A percentile compares a stretch with the other conserved stretches of the same genome.
Evolutionary conservation across 352 stramenopile genomes (phyloP).

Genomic region (Phytophthora fragariaefolia): DNA sequence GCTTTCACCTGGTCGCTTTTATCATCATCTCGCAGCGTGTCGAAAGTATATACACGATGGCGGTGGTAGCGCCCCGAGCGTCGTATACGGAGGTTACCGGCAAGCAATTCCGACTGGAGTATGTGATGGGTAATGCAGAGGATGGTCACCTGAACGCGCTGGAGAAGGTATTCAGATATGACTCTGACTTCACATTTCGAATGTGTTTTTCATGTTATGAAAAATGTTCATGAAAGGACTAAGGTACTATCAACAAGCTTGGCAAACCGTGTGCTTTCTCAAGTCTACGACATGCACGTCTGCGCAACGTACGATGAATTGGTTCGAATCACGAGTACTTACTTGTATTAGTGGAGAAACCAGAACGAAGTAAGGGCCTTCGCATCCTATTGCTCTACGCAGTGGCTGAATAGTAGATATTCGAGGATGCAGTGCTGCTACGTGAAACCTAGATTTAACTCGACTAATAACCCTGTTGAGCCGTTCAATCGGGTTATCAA

Average conservation of each 20-base stretch:
- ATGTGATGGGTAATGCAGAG: slow-evolving; percentile 28
- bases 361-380: not conserved
- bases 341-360: not conserved
- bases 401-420: slow-evolving; percentile 19
- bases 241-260: slow-evolving; percentile 4
- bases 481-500: slow-evolving; percentile 31
- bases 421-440: slow-evolving; percentile 28
- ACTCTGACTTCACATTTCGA: slow-evolving; percentile 5
- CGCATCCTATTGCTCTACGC: slow-evolving; percentile 10
- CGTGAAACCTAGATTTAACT: slow-evolving; percentile 11
- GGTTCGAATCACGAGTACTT: not conserved
- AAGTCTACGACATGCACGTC: slow-evolving; percentile 38
- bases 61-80: not conserved
- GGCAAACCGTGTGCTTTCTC: not conserved
- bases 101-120: not conserved
- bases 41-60: not conserved
- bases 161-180: not conserved
- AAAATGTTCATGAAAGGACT: slow-evolving; percentile 11
- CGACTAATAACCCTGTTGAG: slow-evolving; percentile 3
- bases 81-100: not conserved
- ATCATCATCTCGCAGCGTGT: slow-evolving; percentile 13
- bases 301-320: not conserved
- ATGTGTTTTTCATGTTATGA: slow-evolving; percentile 28
- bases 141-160: slow-evolving; percentile 24
- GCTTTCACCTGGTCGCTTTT: slow-evolving; percentile 30